Percentiles rank a stretch among this genome's conserved stretches.
Evolutionary conservation across 2,329 filamentous ascomycete species (phyloP).

Genomic region (Ceratocystis huliohia): DNA sequence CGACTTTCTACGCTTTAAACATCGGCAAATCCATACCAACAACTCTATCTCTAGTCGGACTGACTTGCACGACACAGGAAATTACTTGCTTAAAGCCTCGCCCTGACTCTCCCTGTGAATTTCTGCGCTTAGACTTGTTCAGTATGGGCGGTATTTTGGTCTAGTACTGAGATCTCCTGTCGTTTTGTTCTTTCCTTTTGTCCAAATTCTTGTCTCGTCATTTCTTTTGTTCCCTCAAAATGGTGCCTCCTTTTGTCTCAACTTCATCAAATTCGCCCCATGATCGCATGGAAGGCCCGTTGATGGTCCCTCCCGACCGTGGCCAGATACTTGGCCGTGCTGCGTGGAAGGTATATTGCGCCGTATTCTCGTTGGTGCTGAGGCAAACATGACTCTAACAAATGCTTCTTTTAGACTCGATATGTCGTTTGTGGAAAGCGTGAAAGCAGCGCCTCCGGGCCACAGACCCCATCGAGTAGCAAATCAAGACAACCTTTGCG

Average conservation of each 20-base stretch:
- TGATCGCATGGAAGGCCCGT: constrained; percentile 34
- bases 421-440: constrained; percentile 42
- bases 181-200: background rate
- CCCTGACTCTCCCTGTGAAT: background rate
- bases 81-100: background rate
- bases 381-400: constrained; percentile 8
- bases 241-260: background rate
- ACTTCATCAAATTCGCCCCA: constrained; percentile 22
- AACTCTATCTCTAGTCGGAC: background rate
- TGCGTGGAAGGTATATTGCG: constrained; percentile 38
- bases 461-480: constrained; percentile 31
- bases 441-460: constrained; percentile 15
- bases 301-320: constrained; percentile 40
- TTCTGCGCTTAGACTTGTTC: background rate
- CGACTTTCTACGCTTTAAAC: background rate
- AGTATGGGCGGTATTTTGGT: constrained; percentile 55
- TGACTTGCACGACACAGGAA: background rate
- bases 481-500: constrained; percentile 26
- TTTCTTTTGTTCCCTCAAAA: background rate
- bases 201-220: background rate
- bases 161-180: constrained; percentile 39
- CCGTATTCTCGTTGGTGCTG: background rate
- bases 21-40: background rate
- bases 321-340: constrained; percentile 39
- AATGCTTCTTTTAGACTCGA: constrained; percentile 35